phyloP scores from a whole-genome alignment of 371 early-diverging fungal species.

The Chytridium lagenaria region DNA sequence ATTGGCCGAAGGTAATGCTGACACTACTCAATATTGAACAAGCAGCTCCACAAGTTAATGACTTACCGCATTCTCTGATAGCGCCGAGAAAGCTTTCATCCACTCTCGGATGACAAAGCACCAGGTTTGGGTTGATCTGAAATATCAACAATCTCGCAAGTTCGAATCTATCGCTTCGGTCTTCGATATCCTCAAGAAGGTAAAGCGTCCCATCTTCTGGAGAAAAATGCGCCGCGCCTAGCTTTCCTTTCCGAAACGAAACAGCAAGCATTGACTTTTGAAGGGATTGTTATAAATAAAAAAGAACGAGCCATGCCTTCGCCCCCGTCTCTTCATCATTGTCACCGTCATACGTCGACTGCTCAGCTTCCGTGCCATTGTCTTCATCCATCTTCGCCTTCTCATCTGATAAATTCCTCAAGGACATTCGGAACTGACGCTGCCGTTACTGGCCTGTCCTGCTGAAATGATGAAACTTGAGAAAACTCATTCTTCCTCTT shows the following conservation, averaged over 20 bases:
- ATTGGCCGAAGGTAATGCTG: too few species aligned
- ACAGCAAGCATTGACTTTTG: slow-evolving; percentile 16
- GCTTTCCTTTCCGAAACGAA: background rate
- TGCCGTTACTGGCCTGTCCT: background rate
- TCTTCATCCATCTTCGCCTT: background rate
- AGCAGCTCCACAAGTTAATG: too few species aligned
- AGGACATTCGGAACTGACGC: background rate
- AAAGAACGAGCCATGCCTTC: background rate
- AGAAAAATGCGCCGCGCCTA: slow-evolving; percentile 17
- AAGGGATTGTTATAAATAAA: too few species aligned
- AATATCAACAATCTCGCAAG: background rate
- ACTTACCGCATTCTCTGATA: background rate
- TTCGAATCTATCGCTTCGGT: slow-evolving; percentile 1
- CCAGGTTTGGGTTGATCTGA: background rate
- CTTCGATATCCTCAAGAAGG: slow-evolving; percentile 22
- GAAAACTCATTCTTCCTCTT: background rate
- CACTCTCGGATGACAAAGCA: background rate
- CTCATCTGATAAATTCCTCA: background rate
- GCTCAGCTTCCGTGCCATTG: background rate
- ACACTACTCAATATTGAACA: background rate
- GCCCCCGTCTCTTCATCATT: slow-evolving; percentile 4
- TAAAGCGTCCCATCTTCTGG: background rate
- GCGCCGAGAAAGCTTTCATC: slow-evolving; percentile 7
- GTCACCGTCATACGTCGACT: slow-evolving; percentile 3
- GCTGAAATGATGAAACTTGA: too few species aligned